Evolutionary conservation across 1,284 basidiomycete genomes (phyloP), one percentile per base, ranked within the genome.

Genomic region (Amylostereum areolatum): DNA sequence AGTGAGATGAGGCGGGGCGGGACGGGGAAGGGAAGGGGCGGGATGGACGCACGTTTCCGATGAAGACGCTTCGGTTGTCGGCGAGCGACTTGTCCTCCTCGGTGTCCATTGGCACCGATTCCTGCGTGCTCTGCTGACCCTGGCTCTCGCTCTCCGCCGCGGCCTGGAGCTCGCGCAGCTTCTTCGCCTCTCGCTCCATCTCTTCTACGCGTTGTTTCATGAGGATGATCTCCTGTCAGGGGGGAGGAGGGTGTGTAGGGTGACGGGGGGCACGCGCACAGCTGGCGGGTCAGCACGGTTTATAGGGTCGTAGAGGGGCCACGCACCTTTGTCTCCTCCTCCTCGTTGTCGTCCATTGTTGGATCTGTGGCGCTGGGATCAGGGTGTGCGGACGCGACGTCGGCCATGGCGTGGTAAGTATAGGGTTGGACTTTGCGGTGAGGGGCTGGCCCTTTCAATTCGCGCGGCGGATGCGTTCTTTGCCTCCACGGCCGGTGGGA

Each of bases 131-230:
- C 69, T 44, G 65, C 64, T 60, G 59, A 43, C 64, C 62, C 25
- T 45, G 56, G 55, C 63, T 66, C 40, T 75, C 78, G 61, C 83
- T 78, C 59, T 90, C 87, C 52, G 90, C 89, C 50, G 89, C 89
- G 44, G 89, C 90, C 62, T 97, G 94, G 59, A 98, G 81, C 67
- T 97, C 89, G 52, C 92, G 78, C 57, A 95, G 71, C 66, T 92
- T 93, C 66, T 81, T 86, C 3, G 92, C 92, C 66, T 95, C 92
- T 46, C 82, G 78, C 65, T 95, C 92, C 90, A 95, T 95, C 69
- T 94, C 92, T 56, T 87, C 89, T 27, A 94, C 86, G 48, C 90
- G 78, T 65, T 92, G 89, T 71, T 95, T 96, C 94, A 97, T 97
- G 58, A 86, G 73, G 61, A 81, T 70, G 50, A 89, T 88, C 74